phyloP scores from a whole-genome alignment of 2,329 filamentous ascomycete genomes.

The Leptographium flavum region DNA sequence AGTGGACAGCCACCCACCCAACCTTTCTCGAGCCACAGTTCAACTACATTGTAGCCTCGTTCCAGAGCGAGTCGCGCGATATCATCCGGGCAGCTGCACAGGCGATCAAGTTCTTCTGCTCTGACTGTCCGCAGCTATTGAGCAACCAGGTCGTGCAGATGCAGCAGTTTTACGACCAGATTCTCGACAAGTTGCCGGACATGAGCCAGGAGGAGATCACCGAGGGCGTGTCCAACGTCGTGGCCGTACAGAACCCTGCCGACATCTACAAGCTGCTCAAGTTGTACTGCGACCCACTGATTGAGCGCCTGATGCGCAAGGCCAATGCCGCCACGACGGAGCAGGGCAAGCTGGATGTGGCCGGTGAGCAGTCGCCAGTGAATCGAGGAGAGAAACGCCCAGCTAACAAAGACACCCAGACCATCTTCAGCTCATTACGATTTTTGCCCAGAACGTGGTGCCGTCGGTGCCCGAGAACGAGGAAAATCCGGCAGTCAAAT shows the following conservation, averaged over 20 bases:
- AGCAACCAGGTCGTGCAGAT: conserved; percentile 73
- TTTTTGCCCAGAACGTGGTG: conserved; percentile 66
- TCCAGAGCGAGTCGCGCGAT: conserved; percentile 76
- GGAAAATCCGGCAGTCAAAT: conserved; percentile 84
- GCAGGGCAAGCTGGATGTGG: conserved; percentile 70
- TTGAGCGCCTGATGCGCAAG: conserved; percentile 71
- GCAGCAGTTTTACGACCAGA: conserved; percentile 82
- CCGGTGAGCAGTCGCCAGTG: conserved; percentile 38
- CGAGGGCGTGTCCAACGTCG: conserved; percentile 83
- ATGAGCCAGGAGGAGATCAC: conserved; percentile 91
- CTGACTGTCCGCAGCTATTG: conserved; percentile 79
- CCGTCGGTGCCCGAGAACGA: conserved; percentile 59
- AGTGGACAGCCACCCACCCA: conserved; percentile 91
- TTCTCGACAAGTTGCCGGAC: conserved; percentile 72
- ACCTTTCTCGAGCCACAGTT: conserved; percentile 87
- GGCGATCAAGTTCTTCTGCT: conserved; percentile 94
- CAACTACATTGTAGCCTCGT: conserved; percentile 88
- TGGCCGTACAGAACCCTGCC: conserved; percentile 68
- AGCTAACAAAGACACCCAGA: conserved; percentile 39
- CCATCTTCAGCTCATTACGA: conserved; percentile 80
- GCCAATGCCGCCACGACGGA: conserved; percentile 77
- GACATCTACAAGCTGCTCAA: conserved; percentile 79
- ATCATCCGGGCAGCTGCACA: conserved; percentile 84
- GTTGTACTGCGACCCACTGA: conserved; percentile 82
- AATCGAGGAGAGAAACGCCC: not conserved